phyloP scores from a whole-genome alignment of 83 land plant genomes.

The Diphasiastrum complanatum region DNA sequence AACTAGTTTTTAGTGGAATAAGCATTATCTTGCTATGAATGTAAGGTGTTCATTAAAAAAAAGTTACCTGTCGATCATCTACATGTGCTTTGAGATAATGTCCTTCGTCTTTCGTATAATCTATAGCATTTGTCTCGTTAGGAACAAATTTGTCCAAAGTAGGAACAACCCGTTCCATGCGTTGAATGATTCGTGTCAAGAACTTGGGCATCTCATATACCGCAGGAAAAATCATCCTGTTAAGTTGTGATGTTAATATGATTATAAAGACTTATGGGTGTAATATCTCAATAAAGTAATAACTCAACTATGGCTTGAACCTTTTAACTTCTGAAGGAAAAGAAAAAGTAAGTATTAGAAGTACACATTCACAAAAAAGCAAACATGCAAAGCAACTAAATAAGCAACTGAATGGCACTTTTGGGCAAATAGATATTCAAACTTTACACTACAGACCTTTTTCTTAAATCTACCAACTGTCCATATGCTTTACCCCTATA shows the following conservation, averaged over 20 bases:
- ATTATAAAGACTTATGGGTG: too few relatives aligned
- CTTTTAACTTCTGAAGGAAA: too few relatives aligned
- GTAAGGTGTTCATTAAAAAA: too few relatives aligned
- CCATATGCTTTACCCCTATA: slow-evolving; percentile 16
- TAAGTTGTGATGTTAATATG: background rate
- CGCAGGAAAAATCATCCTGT: slow-evolving; percentile 13
- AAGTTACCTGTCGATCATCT: slow-evolving; percentile 24
- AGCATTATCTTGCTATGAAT: too few relatives aligned
- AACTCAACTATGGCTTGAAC: too few relatives aligned
- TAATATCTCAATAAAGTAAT: too few relatives aligned
- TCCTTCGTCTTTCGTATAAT: slow-evolving; percentile 9
- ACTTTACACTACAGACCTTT: slow-evolving; percentile 6
- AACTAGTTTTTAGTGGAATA: too few relatives aligned
- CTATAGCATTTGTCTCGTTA: slow-evolving; percentile 17
- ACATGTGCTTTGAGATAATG: slow-evolving; percentile 22
- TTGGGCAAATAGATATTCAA: background rate
- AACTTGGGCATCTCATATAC: slow-evolving; percentile 20
- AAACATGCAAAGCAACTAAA: background rate
- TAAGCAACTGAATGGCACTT: background rate
- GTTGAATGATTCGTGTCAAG: slow-evolving; percentile 12
- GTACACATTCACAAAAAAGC: background rate
- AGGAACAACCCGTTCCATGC: slow-evolving; percentile 10
- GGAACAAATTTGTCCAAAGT: slow-evolving; percentile 12
- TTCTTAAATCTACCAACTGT: slow-evolving; percentile 1
- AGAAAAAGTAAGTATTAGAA: too few relatives aligned